Conservation (phyloP, 176 grass and related monocot species). For the Eleusine coracana region DNA sequence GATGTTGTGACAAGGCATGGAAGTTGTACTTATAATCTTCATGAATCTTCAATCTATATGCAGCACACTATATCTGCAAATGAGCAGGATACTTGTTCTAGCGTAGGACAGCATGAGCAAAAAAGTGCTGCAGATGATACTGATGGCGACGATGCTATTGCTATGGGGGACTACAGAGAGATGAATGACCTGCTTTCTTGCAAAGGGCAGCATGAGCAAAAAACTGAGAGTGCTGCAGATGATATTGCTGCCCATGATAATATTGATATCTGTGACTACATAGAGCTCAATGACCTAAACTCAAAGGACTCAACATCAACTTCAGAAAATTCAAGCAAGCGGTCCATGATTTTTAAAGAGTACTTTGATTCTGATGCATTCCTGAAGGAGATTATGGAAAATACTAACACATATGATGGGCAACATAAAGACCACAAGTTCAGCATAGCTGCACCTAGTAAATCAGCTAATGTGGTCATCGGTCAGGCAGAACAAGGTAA, state of each 20-base stretch:
- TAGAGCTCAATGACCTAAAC: constrained; percentile 64
- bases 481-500: constrained; percentile 54
- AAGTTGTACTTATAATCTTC: constrained; percentile 4
- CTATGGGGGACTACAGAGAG: constrained; percentile 52
- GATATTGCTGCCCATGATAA: constrained; percentile 21
- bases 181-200: constrained; percentile 50
- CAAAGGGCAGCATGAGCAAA: constrained; percentile 12
- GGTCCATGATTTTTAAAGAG: constrained; percentile 53
- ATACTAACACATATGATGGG: constrained; percentile 24
- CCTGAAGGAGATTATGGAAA: not conserved
- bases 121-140: constrained; percentile 26
- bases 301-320: constrained; percentile 51
- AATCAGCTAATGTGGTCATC: constrained; percentile 43
- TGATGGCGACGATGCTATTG: constrained; percentile 23
- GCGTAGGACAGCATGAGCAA: constrained; percentile 1
- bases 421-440: constrained; percentile 21
- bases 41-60: constrained; percentile 23
- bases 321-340: constrained; percentile 60
- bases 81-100: constrained; percentile 1
- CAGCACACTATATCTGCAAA: constrained; percentile 34
- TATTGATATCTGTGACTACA: constrained; percentile 42
- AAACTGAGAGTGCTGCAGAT: constrained; percentile 25
- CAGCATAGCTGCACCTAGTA: constrained; percentile 37
- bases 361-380: constrained; percentile 19
- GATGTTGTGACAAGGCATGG: not conserved